Conservation (phyloP, 108 stramenopile species). For the Skeletonema menzelii region DNA sequence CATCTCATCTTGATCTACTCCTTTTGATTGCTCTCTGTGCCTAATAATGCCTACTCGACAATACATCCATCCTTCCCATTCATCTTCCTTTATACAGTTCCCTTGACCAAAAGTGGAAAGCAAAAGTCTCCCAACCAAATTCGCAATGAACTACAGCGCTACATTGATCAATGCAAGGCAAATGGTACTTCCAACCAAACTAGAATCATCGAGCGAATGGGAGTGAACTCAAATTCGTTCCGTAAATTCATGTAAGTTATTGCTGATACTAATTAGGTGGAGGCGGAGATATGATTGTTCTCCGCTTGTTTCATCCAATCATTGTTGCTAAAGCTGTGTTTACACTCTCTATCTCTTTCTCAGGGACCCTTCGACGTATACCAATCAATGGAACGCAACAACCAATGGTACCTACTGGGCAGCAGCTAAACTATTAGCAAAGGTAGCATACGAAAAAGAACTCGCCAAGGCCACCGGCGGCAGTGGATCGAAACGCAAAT, state of each 20-base stretch:
- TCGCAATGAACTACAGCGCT: slow-evolving; percentile 22
- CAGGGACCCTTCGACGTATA: not conserved
- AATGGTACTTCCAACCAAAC: slow-evolving; percentile 13
- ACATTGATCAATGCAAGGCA: slow-evolving; percentile 21
- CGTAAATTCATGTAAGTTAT: slow-evolving; percentile 22
- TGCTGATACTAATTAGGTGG: no score
- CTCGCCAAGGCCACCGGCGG: not conserved
- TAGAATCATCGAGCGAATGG: slow-evolving; percentile 8
- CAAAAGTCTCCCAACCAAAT: slow-evolving; percentile 19
- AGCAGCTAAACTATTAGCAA: slow-evolving; percentile 11
- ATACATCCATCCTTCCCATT: no score
- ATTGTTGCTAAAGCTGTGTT: slow-evolving; percentile 18
- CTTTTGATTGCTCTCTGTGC: no score
- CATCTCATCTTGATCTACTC: no score
- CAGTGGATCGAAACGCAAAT: slow-evolving; percentile 12
- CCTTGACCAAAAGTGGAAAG: slow-evolving; percentile 15
- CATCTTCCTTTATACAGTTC: not conserved
- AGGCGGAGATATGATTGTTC: no score
- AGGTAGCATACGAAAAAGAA: slow-evolving; percentile 8
- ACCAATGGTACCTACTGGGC: slow-evolving; percentile 19
- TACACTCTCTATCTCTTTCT: not conserved
- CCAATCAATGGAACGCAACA: slow-evolving; percentile 14
- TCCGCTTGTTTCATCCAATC: no score
- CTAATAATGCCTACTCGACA: no score
- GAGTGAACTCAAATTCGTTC: slow-evolving; percentile 17